Base-by-base conservation (phyloP, 305 asterid genomes). In the Galium porrigens region DNA sequence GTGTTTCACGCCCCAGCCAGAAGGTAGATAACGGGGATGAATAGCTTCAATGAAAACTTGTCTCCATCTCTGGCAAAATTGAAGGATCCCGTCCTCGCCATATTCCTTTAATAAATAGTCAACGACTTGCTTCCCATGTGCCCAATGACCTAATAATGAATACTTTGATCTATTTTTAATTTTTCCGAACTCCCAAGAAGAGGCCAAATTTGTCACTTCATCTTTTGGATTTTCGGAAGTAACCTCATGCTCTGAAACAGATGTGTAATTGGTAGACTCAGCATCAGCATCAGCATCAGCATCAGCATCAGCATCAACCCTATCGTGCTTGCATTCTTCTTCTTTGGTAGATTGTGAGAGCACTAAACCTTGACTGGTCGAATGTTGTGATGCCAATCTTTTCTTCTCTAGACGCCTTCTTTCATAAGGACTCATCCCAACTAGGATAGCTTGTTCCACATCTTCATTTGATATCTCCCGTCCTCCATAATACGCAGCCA, bases 1-100 rank as follows among this genome's bases (percentile, higher is more conserved):
- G 95, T 92, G 99, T 82, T 75, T 87, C 37, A 92, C 86, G 76
- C 89, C 95, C 99, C 99, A 92, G 70, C 99, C 99, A 51, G 75
- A 88, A 58, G 99, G 99, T 73, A 92, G 83, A 86, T 89, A 92
- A 61, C 88, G 94, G 67, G 99, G 99, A 71, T 83, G 83, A 74
- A 92, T 76, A 58, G 94, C 88, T 74, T 87, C 90, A 52, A 92
- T 85, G 55, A 92, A 89, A 73, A 87, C 86, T 52, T 82, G 97
- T 67, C 99, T 83, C 96, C 96, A 92, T 70, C 86, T 83, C 80
- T 85, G 99, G 73, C 99, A 92, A 77, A 89, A 89, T 1, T 87
- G 84, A 46, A 84, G 80, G 70, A 92, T 74, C 63, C 99, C 97
- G 33, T 89, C 88, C 55, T 87, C 97, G 18, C 97, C 97, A 63